Conservation (phyloP, 2,329 filamentous ascomycete species). For the Trichoderma koningii region DNA sequence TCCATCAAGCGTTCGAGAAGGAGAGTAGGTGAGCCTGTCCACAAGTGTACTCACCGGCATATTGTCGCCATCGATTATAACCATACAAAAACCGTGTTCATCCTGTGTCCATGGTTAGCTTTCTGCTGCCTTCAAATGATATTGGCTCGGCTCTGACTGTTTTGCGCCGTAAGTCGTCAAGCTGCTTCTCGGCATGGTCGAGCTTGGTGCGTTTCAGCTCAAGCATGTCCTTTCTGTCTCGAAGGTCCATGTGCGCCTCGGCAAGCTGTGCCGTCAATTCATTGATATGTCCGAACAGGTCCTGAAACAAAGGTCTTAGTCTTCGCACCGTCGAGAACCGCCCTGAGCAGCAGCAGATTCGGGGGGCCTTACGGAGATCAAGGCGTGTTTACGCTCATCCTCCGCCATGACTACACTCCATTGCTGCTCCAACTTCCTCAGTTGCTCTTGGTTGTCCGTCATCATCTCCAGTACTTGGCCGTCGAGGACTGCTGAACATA, state of each 20-base stretch:
- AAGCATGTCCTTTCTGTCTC: conserved; percentile 28
- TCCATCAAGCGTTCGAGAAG: no score
- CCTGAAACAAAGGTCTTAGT: conserved; percentile 17
- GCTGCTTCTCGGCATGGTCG: conserved; percentile 20
- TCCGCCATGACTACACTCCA: conserved; percentile 24
- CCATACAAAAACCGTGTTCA: conserved; percentile 37
- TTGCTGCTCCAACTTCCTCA: conserved; percentile 19
- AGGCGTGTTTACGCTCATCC: conserved; percentile 24
- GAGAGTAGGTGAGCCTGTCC: no score
- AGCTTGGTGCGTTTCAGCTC: conserved; percentile 24
- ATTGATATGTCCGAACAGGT: conserved; percentile 21
- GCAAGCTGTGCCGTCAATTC: conserved; percentile 18
- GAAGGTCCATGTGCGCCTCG: conserved; percentile 27
- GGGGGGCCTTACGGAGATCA: conserved; percentile 17
- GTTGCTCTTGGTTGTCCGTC: conserved; percentile 23
- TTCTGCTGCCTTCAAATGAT: background rate
- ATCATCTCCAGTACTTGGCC: conserved; percentile 18
- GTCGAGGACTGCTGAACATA: background rate
- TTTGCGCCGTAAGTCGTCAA: conserved; percentile 24
- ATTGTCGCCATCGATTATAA: conserved; percentile 44
- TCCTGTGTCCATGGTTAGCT: conserved; percentile 27
- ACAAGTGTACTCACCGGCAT: conserved; percentile 38
- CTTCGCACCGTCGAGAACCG: background rate
- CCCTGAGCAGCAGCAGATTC: background rate
- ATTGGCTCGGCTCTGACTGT: background rate